A percentile compares a stretch with the other conserved stretches of the same genome.
Conservation (phyloP, 2,329 filamentous ascomycete genomes). For the Epichloe scottii region DNA sequence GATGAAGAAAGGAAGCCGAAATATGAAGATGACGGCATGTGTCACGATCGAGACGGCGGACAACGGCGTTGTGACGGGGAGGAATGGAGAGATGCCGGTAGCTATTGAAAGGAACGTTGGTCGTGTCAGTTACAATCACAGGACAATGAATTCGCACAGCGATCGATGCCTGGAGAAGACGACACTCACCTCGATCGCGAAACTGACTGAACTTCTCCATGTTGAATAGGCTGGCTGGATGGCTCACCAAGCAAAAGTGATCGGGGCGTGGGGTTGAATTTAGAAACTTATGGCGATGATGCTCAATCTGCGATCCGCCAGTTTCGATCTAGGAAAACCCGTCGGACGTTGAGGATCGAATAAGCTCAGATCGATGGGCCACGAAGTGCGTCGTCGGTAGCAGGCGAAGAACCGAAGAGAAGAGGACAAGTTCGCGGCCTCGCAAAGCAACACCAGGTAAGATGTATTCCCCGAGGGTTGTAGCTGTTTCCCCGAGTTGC, state of each 20-base stretch:
- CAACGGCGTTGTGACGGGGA: conserved; percentile 60
- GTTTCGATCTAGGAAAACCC: too few species aligned
- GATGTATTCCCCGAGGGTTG: neutral
- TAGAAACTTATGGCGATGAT: too few species aligned
- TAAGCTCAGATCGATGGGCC: too few species aligned
- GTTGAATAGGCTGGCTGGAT: neutral
- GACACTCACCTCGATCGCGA: conserved; percentile 63
- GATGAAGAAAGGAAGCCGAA: conserved; percentile 70
- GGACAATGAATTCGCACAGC: neutral
- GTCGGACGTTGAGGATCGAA: too few species aligned
- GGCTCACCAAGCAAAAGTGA: neutral
- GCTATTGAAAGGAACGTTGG: conserved; percentile 36
- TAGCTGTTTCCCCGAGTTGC: neutral
- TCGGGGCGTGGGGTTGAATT: neutral
- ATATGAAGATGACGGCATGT: conserved; percentile 60
- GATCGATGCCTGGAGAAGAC: neutral
- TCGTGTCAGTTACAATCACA: neutral
- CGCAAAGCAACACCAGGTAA: neutral
- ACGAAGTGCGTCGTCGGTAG: too few species aligned
- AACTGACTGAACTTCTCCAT: conserved; percentile 98
- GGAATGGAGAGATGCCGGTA: conserved; percentile 91
- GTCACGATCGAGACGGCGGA: conserved; percentile 50
- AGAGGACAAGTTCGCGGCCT: neutral
- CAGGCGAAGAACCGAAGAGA: too few species aligned
- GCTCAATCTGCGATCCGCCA: too few species aligned